phyloP scores from a whole-genome alignment of 495 filamentous ascomycete species.

The Penicillium riverlandense region DNA sequence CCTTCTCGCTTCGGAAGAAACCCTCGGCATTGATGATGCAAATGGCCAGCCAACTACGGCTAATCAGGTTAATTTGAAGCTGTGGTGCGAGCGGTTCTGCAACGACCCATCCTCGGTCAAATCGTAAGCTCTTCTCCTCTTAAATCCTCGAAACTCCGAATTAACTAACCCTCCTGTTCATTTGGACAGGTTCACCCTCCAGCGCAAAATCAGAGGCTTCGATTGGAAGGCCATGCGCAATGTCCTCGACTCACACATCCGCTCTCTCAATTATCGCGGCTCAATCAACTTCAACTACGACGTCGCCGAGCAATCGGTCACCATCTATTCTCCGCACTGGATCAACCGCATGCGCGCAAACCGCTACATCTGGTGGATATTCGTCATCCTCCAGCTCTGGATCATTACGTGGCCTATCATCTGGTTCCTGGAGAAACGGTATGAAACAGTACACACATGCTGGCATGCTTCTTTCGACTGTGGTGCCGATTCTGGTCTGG shows the following conservation, averaged over 20 bases:
- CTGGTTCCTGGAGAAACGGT: conserved; percentile 33
- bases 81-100: conserved; percentile 38
- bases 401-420: conserved; percentile 38
- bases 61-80: conserved; percentile 14
- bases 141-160: background rate
- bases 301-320: conserved; percentile 21
- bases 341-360: conserved; percentile 35
- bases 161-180: background rate
- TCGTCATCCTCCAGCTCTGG: conserved; percentile 39
- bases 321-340: conserved; percentile 41
- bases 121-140: conserved; percentile 21
- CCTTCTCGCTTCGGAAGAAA: conserved; percentile 4
- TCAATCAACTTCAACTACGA: conserved; percentile 14
- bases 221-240: conserved; percentile 21
- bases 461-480: conserved; percentile 25
- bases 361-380: conserved; percentile 25
- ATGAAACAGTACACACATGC: conserved; percentile 24
- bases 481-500: conserved; percentile 1
- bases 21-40: conserved; percentile 1
- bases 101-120: conserved; percentile 31
- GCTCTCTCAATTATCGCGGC: conserved; percentile 36
- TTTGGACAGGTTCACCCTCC: conserved; percentile 29
- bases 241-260: conserved; percentile 31
- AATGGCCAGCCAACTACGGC: conserved; percentile 2
- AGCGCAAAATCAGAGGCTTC: conserved; percentile 29